Conservation (phyloP, 2,329 filamentous ascomycete species). For the Cadophora gregata region DNA sequence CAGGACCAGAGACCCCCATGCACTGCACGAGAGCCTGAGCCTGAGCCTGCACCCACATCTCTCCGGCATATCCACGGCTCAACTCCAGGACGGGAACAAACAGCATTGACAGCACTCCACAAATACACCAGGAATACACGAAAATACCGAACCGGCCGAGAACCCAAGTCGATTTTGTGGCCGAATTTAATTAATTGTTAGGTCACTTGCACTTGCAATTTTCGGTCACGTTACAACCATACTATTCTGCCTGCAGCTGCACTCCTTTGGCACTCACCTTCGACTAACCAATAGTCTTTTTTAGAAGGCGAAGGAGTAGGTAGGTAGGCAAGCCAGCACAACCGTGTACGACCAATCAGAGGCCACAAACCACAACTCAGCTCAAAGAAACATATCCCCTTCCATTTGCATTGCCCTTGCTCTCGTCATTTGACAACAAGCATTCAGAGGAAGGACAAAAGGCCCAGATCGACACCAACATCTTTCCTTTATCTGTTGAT, state of each 20-base stretch:
- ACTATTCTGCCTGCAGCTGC: not conserved
- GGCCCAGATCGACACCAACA: slow-evolving; percentile 11
- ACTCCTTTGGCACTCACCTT: slow-evolving; percentile 1
- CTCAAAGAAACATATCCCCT: not conserved
- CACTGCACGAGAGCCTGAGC: not conserved
- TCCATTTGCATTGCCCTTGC: slow-evolving; percentile 1
- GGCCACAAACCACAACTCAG: not conserved
- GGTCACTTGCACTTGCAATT: not conserved
- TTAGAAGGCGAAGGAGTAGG: not conserved
- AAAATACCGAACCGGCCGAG: not conserved
- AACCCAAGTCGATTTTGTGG: not conserved
- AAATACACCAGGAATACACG: not conserved
- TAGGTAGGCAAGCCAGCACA: not conserved
- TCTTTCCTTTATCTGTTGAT: not conserved
- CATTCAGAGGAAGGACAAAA: slow-evolving; percentile 7
- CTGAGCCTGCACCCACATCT: not conserved
- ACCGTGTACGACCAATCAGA: not conserved
- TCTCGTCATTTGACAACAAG: not conserved
- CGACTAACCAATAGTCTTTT: not conserved
- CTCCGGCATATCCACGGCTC: slow-evolving; percentile 5
- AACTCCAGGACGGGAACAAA: not conserved
- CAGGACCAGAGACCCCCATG: not conserved
- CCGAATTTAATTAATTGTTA: not conserved
- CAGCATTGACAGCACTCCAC: not conserved
- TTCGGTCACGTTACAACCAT: slow-evolving; percentile 1